phyloP scores from a whole-genome alignment of 2,329 filamentous ascomycete genomes.

The Talaromyces verruculosus region DNA sequence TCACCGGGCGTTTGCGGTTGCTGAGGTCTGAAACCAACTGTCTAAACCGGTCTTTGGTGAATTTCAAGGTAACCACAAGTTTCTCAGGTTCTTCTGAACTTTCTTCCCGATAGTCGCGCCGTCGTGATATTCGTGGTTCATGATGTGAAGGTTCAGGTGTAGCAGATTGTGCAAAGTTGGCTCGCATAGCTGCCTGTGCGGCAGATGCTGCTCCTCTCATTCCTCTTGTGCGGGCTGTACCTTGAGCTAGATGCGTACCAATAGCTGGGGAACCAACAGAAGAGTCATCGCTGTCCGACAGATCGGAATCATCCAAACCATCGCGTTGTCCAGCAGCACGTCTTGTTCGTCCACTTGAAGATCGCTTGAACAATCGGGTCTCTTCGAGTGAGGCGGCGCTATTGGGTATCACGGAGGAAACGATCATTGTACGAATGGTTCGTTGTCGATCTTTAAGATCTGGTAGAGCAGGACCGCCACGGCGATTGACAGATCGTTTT shows the following conservation, averaged over 20 bases:
- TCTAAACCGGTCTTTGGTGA: constrained; percentile 69
- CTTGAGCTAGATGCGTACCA: constrained; percentile 63
- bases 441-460: constrained; percentile 93
- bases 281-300: constrained; percentile 88
- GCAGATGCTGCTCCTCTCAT: constrained; percentile 86
- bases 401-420: constrained; percentile 89
- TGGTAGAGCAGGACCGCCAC: constrained; percentile 89
- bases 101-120: constrained; percentile 72
- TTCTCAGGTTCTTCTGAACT: constrained; percentile 69
- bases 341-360: constrained; percentile 62
- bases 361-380: constrained; percentile 80
- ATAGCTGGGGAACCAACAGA: constrained; percentile 80
- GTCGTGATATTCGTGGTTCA: constrained; percentile 66
- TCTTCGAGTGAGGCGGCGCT: constrained; percentile 78
- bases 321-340: constrained; percentile 59
- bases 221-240: constrained; percentile 80
- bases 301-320: constrained; percentile 74
- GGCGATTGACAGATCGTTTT: constrained; percentile 90
- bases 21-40: constrained; percentile 62
- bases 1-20: constrained; percentile 38
- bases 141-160: constrained; percentile 73
- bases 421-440: constrained; percentile 86
- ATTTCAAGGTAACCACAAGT: constrained; percentile 71
- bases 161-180: constrained; percentile 73
- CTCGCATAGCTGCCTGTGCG: constrained; percentile 81